Base-by-base conservation (phyloP, 805 yeast species). In the Starmerella floris region DNA sequence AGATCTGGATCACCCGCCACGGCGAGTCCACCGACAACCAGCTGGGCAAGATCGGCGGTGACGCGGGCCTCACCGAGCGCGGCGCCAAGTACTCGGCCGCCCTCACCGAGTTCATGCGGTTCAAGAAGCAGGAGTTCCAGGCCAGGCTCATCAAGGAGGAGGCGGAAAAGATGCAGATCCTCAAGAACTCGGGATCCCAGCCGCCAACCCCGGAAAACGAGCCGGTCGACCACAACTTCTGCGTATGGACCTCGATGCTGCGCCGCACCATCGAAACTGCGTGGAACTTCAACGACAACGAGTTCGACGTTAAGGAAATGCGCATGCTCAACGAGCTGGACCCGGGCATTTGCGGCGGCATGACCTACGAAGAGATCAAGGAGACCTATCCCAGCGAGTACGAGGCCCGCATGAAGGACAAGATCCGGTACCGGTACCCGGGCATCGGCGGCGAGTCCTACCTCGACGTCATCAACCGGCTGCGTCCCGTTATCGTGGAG, bases 371-470 rank as follows among this genome's bases (percentile, higher is more conserved):
- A 41, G 93, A 88, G 52, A 87, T 88, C 50, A 82, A 79, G 58
- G 64, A 62, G 10, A 64, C 66, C 48, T 74, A 69, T 54, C 95
- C 96, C 0, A 72, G 72, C 30, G 97, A 88, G 59, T 88, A 79
- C 57, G 74, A 72, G 33, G 72, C 84, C 16, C 72, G 97, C 45
- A 62, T 83, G 51, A 66, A 69, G 33, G 80, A 84, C 61, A 88
- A 88, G 61, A 68, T 88, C 53, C 68, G 79, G 16, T 88, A 88
- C 61, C 68, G 98, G 46, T 88, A 88, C 57, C 98, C 97, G 1
- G 98, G 98, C 3, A 82, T 84, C 39, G 96, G 97, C 6, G 98
- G 98, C 16, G 98, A 88, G 61, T 82, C 94, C 0, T 88, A 88
- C 54, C 64, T 88, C 52, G 97, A 88, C 62, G 98, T 91, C 11